Evolutionary conservation across 2,329 filamentous ascomycete genomes (phyloP), one percentile per base, ranked within the genome.

Genomic region (Botrytis fabae): DNA sequence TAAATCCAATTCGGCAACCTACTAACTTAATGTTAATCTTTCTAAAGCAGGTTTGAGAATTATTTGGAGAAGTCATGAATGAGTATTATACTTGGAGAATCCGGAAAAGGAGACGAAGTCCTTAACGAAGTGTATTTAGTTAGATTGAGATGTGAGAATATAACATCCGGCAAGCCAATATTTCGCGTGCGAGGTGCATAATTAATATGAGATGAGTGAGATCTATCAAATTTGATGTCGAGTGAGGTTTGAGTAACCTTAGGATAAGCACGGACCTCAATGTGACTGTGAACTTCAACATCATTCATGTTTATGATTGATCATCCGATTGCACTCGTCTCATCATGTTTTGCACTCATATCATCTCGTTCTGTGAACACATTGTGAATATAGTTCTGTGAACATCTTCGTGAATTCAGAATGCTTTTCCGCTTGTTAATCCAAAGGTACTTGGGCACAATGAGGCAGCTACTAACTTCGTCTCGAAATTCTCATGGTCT

Each of bases 181-280:
- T n/a, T 42, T 38, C 6, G 42, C 1, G 0, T 9, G 6, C 10
- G 5, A 38, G 63, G 63, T 40, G 22, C 14, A 16, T 7, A 18
- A 38, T 0, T 66, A 40, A 46, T 32, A 38, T 10, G 1, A 51
- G 20, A 38, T 20, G 2, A 40, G n/a, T 18, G 8, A n/a, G 2
- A 22, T 54, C 0, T 54, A 66, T 38, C 20, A 65, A 64, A 65
- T 12, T 18, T 12, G 7, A 6, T 1, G 2, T 4, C 3, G n/a
- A 16, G 12, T 20, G 25, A 7, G 2, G 6, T 8, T n/a, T 8
- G 0, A 32, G 62, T 0, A n/a, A n/a, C n/a, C n/a, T n/a, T n/a
- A 1, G 48, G 25, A 7, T 14, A 7, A 20, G 64, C 46, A 68
- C 64, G 16, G 64, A 68, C 35, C 46, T 54, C n/a, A 12, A 12